These are phyloP conservation scores for Inga leiocalycina DNA, from an alignment of 306 rosid species.

Conservation along the genomic window DNA sequence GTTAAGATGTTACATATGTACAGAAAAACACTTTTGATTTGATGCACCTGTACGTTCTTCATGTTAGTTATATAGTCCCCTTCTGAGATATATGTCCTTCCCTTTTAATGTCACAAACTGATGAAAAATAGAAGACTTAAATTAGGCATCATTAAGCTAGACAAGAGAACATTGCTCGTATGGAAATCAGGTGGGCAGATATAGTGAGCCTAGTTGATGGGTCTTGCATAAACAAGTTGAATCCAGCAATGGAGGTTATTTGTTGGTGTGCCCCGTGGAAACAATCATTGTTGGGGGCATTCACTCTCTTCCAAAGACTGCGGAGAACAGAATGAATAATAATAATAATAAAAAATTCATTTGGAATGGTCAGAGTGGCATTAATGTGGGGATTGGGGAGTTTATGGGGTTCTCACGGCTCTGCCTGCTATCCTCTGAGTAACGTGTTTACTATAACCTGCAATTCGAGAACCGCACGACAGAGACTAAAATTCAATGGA, in stretches of 20 bases:
- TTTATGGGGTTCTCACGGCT: conserved; percentile 23
- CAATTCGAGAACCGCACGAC: background rate
- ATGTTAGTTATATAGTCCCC: background rate
- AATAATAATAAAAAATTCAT: background rate
- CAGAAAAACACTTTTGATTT: conserved; percentile 16
- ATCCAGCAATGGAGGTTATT: background rate
- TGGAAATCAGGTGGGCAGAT: background rate
- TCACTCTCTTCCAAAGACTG: background rate
- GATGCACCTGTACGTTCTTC: conserved; percentile 16
- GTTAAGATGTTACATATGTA: conserved; percentile 17
- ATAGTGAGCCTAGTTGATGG: background rate
- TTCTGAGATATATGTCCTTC: too few species aligned
- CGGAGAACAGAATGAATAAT: background rate
- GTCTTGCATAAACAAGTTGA: background rate
- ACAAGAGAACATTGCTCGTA: background rate
- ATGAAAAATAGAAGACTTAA: background rate
- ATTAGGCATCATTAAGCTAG: background rate
- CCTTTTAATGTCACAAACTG: background rate
- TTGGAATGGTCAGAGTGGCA: background rate
- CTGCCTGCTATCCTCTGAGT: too few species aligned
- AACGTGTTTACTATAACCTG: too few species aligned
- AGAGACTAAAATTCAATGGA: background rate
- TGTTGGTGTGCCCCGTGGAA: background rate
- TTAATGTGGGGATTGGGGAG: background rate
- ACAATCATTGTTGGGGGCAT: background rate